Percentiles rank a stretch among this genome's conserved stretches.
These are phyloP conservation scores for Barbarea vulgaris DNA, from an alignment of 345 rosid species.

Conservation along the genomic window DNA sequence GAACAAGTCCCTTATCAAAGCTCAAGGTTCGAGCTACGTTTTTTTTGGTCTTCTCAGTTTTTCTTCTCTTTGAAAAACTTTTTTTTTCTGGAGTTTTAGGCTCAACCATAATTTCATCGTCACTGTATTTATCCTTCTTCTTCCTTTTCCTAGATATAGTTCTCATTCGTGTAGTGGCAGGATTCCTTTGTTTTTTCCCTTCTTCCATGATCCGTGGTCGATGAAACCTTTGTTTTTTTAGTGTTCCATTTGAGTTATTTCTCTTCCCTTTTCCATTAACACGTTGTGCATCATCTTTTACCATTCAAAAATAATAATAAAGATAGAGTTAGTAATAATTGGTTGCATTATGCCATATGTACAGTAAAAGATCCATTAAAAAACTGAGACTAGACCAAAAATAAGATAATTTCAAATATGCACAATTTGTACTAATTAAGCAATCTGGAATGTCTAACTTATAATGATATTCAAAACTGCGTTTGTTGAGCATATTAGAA, in stretches of 20 bases:
- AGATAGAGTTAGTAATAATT: too few relatives aligned
- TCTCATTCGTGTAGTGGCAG: background rate
- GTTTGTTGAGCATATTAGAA: background rate
- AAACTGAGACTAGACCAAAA: too few relatives aligned
- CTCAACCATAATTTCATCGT: slow-evolving; percentile 2
- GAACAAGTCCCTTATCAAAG: background rate
- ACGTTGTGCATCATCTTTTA: slow-evolving; percentile 13
- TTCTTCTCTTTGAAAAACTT: slow-evolving; percentile 15
- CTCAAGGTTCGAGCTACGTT: background rate
- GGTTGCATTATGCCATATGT: too few relatives aligned
- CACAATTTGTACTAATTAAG: too few relatives aligned
- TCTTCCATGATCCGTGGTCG: slow-evolving; percentile 33
- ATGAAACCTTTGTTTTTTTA: background rate
- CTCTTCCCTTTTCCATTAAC: background rate
- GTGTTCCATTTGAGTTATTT: background rate
- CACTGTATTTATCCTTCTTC: background rate
- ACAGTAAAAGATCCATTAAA: too few relatives aligned
- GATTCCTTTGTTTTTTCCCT: slow-evolving; percentile 15
- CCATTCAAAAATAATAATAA: background rate
- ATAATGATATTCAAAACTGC: background rate
- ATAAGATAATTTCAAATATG: too few relatives aligned
- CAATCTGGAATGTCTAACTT: too few relatives aligned
- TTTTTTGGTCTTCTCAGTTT: background rate
- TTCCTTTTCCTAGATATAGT: slow-evolving; percentile 16
- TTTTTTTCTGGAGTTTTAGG: slow-evolving; percentile 23